phyloP scores from a whole-genome alignment of 371 early-diverging fungal genomes.

The Mucor racemosus region DNA sequence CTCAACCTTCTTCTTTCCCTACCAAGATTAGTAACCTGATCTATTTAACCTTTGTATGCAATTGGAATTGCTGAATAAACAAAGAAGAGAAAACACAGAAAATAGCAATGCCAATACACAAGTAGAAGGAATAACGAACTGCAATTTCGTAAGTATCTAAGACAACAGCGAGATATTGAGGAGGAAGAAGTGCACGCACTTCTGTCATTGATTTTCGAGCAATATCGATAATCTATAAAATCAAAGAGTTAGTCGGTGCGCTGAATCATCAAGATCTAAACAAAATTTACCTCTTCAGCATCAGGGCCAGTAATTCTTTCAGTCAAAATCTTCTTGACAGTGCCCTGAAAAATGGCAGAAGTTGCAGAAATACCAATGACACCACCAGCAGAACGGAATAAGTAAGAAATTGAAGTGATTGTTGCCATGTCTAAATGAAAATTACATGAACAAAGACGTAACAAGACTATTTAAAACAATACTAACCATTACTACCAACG shows the following conservation, averaged over 20 bases:
- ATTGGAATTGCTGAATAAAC: slow-evolving; percentile 54
- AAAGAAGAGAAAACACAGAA: slow-evolving; percentile 42
- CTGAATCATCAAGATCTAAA: neutral
- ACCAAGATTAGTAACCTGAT: neutral
- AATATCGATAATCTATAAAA: slow-evolving; percentile 43
- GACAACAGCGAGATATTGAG: slow-evolving; percentile 42
- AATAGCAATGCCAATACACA: slow-evolving; percentile 37
- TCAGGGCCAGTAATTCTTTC: slow-evolving; percentile 45
- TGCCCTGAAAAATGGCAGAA: slow-evolving; percentile 51
- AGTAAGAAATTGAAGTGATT: slow-evolving; percentile 51
- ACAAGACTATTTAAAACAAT: neutral
- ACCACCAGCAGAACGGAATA: slow-evolving; percentile 52
- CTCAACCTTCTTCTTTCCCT: neutral
- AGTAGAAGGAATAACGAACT: slow-evolving; percentile 40
- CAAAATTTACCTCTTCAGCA: slow-evolving; percentile 32
- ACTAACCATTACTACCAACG: slow-evolving; percentile 36
- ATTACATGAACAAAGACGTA: neutral
- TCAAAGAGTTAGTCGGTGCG: neutral
- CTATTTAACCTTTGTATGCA: slow-evolving; percentile 47
- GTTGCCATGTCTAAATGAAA: slow-evolving; percentile 53
- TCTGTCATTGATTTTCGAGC: slow-evolving; percentile 51
- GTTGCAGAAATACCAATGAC: slow-evolving; percentile 49
- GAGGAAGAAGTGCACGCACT: slow-evolving; percentile 38
- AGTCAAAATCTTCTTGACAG: slow-evolving; percentile 35
- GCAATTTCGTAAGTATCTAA: slow-evolving; percentile 46